These are phyloP conservation scores for Tolypocladium cylindrosporum DNA, from an alignment of 2,329 filamentous ascomycete species.

Conservation along the genomic window DNA sequence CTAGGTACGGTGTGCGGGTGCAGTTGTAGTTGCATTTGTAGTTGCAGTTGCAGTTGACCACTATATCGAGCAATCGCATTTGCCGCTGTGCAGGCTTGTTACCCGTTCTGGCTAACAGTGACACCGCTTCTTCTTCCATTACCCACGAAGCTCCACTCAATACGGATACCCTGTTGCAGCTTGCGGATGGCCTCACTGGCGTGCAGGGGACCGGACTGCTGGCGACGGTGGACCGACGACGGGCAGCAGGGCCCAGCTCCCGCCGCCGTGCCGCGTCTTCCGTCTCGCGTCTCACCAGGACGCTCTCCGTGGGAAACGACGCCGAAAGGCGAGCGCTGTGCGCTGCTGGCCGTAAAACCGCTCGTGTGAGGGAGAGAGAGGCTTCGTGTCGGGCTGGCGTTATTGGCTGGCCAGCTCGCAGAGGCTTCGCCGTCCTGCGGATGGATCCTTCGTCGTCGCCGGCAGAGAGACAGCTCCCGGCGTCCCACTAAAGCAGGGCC, in stretches of 20 bases:
- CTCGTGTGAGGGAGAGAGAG: neutral
- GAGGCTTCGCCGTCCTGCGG: neutral
- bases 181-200: neutral
- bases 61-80: too few species aligned
- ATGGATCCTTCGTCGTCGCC: neutral
- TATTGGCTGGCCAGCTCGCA: neutral
- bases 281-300: neutral
- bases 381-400: neutral
- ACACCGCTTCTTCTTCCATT: neutral
- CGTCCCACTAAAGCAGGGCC: neutral
- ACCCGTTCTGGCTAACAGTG: neutral
- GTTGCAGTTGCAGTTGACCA: neutral
- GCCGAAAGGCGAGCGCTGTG: neutral
- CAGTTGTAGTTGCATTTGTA: neutral
- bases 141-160: neutral
- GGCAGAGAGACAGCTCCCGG: neutral
- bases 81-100: neutral
- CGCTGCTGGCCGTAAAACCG: neutral
- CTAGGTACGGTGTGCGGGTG: neutral
- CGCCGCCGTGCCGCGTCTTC: constrained; percentile 2
- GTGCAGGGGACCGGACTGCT: neutral
- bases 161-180: neutral
- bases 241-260: neutral
- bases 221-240: neutral
- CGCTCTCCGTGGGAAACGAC: neutral